Conservation (phyloP, 2,329 filamentous ascomycete species). For the Colletotrichum salicis region DNA sequence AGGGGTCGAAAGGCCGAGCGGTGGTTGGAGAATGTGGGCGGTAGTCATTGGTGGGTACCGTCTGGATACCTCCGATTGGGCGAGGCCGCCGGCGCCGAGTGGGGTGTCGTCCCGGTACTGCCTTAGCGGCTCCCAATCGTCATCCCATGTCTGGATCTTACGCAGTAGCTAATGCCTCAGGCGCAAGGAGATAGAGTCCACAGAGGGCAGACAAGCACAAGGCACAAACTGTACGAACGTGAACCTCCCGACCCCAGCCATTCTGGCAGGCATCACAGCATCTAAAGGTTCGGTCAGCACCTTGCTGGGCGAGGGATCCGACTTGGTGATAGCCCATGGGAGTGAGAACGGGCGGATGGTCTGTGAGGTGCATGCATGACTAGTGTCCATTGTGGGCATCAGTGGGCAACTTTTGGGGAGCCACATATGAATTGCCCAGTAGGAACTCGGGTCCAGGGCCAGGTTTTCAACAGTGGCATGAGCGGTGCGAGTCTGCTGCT, state of each 20-base stretch:
- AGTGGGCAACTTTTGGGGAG: constrained; percentile 12
- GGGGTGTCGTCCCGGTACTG: constrained; percentile 25
- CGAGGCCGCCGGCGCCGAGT: constrained; percentile 17
- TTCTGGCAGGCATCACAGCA: constrained; percentile 26
- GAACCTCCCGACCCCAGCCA: constrained; percentile 5
- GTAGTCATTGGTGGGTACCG: constrained; percentile 4
- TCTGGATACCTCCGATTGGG: constrained; percentile 30
- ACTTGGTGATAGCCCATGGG: constrained; percentile 15
- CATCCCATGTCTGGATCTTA: constrained; percentile 21
- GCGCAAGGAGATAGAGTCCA: background rate
- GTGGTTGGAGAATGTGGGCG: constrained; percentile 32
- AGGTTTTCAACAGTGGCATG: constrained; percentile 20
- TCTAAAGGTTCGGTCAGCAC: constrained; percentile 30
- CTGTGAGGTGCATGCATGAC: constrained; percentile 33
- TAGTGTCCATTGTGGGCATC: constrained; percentile 30
- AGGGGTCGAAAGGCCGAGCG: constrained; percentile 9
- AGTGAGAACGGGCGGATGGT: constrained; percentile 26
- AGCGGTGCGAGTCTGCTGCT: constrained; percentile 13
- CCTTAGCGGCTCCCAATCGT: constrained; percentile 20
- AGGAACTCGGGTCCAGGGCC: constrained; percentile 4
- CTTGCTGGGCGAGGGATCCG: constrained; percentile 23
- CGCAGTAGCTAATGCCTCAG: constrained; percentile 12
- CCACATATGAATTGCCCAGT: constrained; percentile 30
- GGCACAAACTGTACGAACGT: constrained; percentile 12
- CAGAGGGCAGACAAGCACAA: background rate